These are phyloP conservation scores for Lactarius psammicola DNA, from an alignment of 768 basidiomycete genomes.

Conservation along the genomic window DNA sequence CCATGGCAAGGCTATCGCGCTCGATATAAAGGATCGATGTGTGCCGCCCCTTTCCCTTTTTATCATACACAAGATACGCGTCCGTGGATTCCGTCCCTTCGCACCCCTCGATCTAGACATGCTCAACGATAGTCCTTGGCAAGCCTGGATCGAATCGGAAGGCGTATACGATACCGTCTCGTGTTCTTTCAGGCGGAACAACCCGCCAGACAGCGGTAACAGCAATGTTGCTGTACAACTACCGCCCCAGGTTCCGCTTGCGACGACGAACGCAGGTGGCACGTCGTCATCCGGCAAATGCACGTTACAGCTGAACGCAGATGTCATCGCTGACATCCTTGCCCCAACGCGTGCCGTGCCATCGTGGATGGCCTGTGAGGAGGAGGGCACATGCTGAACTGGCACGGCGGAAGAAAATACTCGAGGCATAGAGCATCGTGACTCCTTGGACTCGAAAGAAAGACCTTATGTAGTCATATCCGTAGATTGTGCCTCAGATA, in stretches of 20 bases:
- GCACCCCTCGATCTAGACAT: constrained; percentile 26
- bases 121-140: constrained; percentile 20
- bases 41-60: constrained; percentile 38
- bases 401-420: too few relatives aligned
- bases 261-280: too few relatives aligned
- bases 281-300: too few relatives aligned
- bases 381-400: too few relatives aligned
- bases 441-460: too few relatives aligned
- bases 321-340: not conserved
- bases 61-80: constrained; percentile 40
- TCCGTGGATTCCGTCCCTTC: constrained; percentile 37
- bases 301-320: too few relatives aligned
- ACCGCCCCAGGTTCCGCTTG: too few relatives aligned
- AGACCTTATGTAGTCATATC: too few relatives aligned
- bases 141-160: constrained; percentile 9
- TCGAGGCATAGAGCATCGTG: too few relatives aligned
- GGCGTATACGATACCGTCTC: not conserved
- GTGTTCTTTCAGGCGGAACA: not conserved
- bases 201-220: too few relatives aligned
- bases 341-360: not conserved
- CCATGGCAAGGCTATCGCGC: constrained; percentile 39
- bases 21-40: constrained; percentile 35
- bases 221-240: too few relatives aligned
- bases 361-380: not conserved
- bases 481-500: too few relatives aligned